Evolutionary conservation across 116 monocot genomes (phyloP).

Genomic region (Dioscorea cayenensis): DNA sequence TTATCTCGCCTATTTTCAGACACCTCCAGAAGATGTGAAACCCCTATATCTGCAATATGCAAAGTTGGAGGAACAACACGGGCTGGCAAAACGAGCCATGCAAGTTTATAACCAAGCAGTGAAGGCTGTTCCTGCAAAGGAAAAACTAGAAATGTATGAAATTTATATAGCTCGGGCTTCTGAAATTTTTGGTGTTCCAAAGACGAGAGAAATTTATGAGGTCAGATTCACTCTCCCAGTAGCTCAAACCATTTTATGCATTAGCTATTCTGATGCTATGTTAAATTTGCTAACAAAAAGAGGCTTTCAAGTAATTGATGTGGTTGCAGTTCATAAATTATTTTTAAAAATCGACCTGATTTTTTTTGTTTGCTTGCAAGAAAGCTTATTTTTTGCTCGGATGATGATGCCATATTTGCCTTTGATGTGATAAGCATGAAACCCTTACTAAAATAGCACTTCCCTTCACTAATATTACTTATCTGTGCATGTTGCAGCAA

Average conservation of each 20-base stretch:
- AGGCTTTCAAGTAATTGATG: no score
- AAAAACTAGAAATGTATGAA: slow-evolving; percentile 96
- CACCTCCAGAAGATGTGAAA: slow-evolving; percentile 90
- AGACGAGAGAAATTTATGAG: slow-evolving; percentile 95
- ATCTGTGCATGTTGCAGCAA: slow-evolving; percentile 43
- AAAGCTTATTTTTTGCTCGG: no score
- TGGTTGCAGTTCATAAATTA: no score
- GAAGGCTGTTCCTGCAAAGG: slow-evolving; percentile 64
- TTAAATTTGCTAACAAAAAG: no score
- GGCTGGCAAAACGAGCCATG: slow-evolving; percentile 91
- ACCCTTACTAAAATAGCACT: neutral
- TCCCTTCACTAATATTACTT: neutral
- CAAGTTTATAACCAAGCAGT: slow-evolving; percentile 92
- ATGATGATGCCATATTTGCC: neutral
- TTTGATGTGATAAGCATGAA: slow-evolving; percentile 1
- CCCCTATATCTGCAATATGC: slow-evolving; percentile 88
- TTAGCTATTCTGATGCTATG: neutral
- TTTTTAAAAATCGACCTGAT: no score
- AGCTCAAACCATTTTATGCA: neutral
- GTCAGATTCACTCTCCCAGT: slow-evolving; percentile 22
- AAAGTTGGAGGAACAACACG: slow-evolving; percentile 92
- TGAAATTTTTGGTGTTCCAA: slow-evolving; percentile 94
- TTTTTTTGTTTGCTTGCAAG: no score
- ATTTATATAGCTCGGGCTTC: slow-evolving; percentile 94
- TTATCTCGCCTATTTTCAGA: slow-evolving; percentile 30